Percentiles rank a stretch among this genome's conserved stretches.
Evolutionary conservation across 2,329 filamentous ascomycete genomes (phyloP).

Genomic region (Coniochaeta sp.): DNA sequence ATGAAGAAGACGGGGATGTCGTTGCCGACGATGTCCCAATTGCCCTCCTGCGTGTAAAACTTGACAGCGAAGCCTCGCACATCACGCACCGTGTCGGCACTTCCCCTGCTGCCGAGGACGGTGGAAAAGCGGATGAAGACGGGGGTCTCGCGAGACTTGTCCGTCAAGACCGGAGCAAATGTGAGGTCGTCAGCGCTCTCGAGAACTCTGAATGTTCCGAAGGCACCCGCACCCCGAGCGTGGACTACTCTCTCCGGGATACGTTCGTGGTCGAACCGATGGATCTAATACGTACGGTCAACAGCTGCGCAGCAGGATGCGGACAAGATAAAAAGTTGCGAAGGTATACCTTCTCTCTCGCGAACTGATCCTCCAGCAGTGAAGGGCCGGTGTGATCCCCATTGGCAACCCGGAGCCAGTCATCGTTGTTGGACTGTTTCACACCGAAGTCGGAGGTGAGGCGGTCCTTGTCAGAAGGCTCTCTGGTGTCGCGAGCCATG

Average conservation of each 20-base stretch:
- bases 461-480: constrained; percentile 48
- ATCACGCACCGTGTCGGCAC: constrained; percentile 76
- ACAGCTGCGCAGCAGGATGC: background rate
- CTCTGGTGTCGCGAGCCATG: constrained; percentile 48
- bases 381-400: constrained; percentile 58
- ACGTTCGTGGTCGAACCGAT: constrained; percentile 62
- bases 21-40: constrained; percentile 69
- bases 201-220: constrained; percentile 54
- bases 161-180: constrained; percentile 43
- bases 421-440: constrained; percentile 65
- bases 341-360: constrained; percentile 61
- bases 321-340: constrained; percentile 10
- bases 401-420: constrained; percentile 64
- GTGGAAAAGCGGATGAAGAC: constrained; percentile 73
- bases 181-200: constrained; percentile 58
- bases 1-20: constrained; percentile 73
- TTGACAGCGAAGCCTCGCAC: constrained; percentile 74
- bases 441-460: constrained; percentile 75
- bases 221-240: constrained; percentile 22
- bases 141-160: constrained; percentile 42
- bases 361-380: constrained; percentile 66
- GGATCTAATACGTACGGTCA: constrained; percentile 39
- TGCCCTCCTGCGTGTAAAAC: constrained; percentile 71
- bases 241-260: constrained; percentile 26
- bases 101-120: constrained; percentile 66